A percentile compares a stretch with the other conserved stretches of the same genome.
phyloP scores from a whole-genome alignment of 495 filamentous ascomycete genomes.

The Penicillium atrosanguineum region DNA sequence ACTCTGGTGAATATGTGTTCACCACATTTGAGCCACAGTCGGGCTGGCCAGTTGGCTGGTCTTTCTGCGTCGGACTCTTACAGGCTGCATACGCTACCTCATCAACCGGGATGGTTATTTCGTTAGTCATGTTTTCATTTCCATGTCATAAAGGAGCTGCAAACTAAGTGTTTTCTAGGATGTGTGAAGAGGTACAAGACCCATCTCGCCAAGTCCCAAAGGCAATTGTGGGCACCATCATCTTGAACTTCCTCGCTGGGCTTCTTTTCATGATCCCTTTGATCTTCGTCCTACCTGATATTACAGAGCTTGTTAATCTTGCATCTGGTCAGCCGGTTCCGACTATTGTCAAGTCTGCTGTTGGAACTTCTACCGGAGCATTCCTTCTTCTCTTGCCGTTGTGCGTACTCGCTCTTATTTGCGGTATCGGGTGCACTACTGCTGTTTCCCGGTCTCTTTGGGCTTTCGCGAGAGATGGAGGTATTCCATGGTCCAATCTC shows the following conservation, averaged over 20 bases:
- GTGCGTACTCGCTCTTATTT: no score
- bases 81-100: conserved; percentile 55
- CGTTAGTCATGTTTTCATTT: no score
- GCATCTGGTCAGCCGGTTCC: no score
- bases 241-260: conserved; percentile 60
- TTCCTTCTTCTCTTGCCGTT: no score
- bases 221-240: conserved; percentile 63
- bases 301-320: conserved; percentile 48
- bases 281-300: conserved; percentile 58
- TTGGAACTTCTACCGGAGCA: no score
- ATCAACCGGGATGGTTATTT: conserved; percentile 45
- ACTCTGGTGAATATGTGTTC: conserved; percentile 54
- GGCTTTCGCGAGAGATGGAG: conserved; percentile 58
- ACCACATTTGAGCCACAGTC: conserved; percentile 48
- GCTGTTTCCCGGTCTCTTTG: no score
- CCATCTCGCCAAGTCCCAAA: conserved; percentile 58
- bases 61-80: conserved; percentile 54
- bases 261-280: conserved; percentile 61
- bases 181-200: conserved; percentile 62
- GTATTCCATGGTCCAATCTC: conserved; percentile 57
- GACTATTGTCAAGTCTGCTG: no score
- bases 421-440: no score
- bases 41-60: conserved; percentile 58
- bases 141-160: no score
- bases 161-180: conserved; percentile 31